These are phyloP conservation scores for Micractinium conductrix DNA, from an alignment of 139 green algal species.

Conservation along the genomic window DNA sequence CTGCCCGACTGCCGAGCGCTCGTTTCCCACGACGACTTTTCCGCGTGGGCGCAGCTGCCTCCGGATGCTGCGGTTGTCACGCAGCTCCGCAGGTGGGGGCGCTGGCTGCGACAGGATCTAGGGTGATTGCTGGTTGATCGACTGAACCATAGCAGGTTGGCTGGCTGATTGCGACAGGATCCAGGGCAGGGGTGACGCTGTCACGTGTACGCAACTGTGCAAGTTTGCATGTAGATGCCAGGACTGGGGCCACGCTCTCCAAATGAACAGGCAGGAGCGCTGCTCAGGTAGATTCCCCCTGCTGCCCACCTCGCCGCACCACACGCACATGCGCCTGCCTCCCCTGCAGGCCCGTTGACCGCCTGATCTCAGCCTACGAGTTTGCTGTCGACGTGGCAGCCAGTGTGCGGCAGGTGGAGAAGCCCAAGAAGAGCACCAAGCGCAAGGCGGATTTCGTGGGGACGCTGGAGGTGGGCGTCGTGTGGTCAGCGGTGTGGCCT, in stretches of 20 bases:
- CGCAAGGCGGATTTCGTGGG: constrained; percentile 50
- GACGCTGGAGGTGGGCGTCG: constrained; percentile 81
- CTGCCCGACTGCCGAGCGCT: constrained; percentile 76
- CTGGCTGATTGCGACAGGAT: too few species aligned
- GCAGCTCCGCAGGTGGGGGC: constrained; percentile 58
- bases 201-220: too few species aligned
- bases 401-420: constrained; percentile 34
- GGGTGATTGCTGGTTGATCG: too few species aligned
- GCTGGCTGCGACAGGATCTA: too few species aligned
- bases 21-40: constrained; percentile 91
- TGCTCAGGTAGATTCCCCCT: neutral
- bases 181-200: too few species aligned
- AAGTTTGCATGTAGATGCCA: neutral
- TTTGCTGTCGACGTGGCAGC: constrained; percentile 79
- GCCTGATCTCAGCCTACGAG: constrained; percentile 90
- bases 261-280: too few species aligned
- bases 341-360: constrained; percentile 72
- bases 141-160: too few species aligned
- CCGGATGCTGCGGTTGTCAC: constrained; percentile 56
- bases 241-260: too few species aligned
- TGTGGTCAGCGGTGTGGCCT: too few species aligned
- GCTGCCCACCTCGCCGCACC: neutral
- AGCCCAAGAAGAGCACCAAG: neutral
- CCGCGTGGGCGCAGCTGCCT: constrained; percentile 68
- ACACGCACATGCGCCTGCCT: neutral